Conservation (phyloP, 202 grass and related monocot species). For the Saccharum hybrid region DNA sequence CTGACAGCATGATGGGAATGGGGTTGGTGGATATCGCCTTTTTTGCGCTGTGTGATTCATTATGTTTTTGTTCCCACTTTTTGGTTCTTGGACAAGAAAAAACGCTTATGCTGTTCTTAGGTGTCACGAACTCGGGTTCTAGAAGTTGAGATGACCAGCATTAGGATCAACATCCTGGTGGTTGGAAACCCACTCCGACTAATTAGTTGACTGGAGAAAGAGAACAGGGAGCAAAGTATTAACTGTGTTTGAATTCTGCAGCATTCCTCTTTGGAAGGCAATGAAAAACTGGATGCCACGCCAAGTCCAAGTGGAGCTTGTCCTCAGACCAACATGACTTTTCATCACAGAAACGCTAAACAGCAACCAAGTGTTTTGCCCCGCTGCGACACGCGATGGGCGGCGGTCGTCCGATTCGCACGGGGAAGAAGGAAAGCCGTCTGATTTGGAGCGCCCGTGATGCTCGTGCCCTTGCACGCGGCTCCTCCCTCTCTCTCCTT, state of each 20-base stretch:
- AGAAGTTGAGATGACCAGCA: slow-evolving; percentile 23
- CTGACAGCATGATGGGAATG: not conserved
- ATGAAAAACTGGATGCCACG: not conserved
- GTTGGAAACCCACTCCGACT: not conserved
- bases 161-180: not conserved
- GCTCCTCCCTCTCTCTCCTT: too few relatives aligned
- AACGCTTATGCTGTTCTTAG: not conserved
- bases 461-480: too few relatives aligned
- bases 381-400: too few relatives aligned
- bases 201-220: not conserved
- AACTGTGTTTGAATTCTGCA: not conserved
- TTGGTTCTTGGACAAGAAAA: slow-evolving; percentile 15
- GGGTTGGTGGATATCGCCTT: slow-evolving; percentile 23
- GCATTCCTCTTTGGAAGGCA: not conserved
- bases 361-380: too few relatives aligned
- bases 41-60: slow-evolving; percentile 39
- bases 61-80: not conserved
- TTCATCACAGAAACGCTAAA: not conserved
- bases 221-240: not conserved
- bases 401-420: too few relatives aligned
- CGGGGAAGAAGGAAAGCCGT: too few relatives aligned
- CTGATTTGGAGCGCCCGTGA: too few relatives aligned
- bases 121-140: slow-evolving; percentile 3
- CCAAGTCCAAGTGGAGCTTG: not conserved
- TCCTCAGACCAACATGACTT: not conserved